These are phyloP conservation scores for Mariannaea sp. DNA, from an alignment of 2,329 filamentous ascomycete genomes.

Conservation along the genomic window DNA sequence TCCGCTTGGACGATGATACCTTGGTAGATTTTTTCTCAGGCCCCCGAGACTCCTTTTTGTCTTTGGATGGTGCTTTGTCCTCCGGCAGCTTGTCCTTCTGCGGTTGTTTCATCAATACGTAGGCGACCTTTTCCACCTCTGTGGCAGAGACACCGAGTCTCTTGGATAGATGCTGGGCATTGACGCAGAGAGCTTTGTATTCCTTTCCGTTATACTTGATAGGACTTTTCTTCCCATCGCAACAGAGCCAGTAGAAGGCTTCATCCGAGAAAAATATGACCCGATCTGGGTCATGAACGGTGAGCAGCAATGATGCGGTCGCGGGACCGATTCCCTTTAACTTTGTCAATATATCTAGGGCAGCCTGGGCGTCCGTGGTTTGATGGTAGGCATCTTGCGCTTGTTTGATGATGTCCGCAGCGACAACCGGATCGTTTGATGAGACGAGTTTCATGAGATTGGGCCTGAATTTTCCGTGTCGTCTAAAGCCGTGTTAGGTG, in stretches of 20 bases:
- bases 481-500: slow-evolving; percentile 43
- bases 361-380: slow-evolving; percentile 46
- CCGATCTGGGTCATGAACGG: slow-evolving; percentile 62
- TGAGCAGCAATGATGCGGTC: slow-evolving; percentile 75
- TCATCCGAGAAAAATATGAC: slow-evolving; percentile 83
- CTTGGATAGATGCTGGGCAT: slow-evolving; percentile 48
- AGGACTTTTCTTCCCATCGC: slow-evolving; percentile 51
- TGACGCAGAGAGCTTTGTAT: slow-evolving; percentile 61
- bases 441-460: slow-evolving; percentile 63
- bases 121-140: slow-evolving; percentile 73
- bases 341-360: slow-evolving; percentile 59
- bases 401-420: slow-evolving; percentile 54
- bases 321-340: slow-evolving; percentile 80
- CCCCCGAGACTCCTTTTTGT: slow-evolving; percentile 13
- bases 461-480: slow-evolving; percentile 67
- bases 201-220: slow-evolving; percentile 75
- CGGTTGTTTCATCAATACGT: slow-evolving; percentile 62
- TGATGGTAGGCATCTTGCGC: slow-evolving; percentile 56
- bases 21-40: slow-evolving; percentile 14
- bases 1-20: slow-evolving; percentile 31
- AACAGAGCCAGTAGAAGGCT: slow-evolving; percentile 72
- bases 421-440: slow-evolving; percentile 59
- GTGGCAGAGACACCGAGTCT: slow-evolving; percentile 61
- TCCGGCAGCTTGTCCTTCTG: slow-evolving; percentile 2
- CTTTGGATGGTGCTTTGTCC: not conserved